Conservation (phyloP, 768 basidiomycete genomes). For the Trametes cinnabarina region DNA sequence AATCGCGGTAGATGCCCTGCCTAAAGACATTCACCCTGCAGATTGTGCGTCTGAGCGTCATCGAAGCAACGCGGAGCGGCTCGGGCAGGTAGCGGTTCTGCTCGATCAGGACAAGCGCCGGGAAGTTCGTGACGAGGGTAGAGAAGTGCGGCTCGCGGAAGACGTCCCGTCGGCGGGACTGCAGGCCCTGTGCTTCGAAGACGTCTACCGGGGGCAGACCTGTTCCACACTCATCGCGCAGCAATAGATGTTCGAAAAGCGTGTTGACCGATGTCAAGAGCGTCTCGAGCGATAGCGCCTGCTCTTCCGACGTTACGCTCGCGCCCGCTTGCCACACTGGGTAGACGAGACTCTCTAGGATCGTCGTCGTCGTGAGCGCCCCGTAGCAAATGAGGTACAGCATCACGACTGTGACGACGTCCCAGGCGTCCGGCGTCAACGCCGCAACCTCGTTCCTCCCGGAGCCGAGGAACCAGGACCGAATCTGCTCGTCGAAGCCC, state of each 20-base stretch:
- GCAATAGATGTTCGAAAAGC: conserved; percentile 58
- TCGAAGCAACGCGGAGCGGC: conserved; percentile 47
- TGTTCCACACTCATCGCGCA: conserved; percentile 47
- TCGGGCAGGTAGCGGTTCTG: conserved; percentile 52
- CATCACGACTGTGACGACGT: conserved; percentile 58
- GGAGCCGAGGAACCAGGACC: conserved; percentile 68
- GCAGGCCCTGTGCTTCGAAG: conserved; percentile 65
- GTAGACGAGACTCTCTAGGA: conserved; percentile 73
- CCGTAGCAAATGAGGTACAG: conserved; percentile 64
- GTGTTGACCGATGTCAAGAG: conserved; percentile 63
- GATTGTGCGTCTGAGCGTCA: conserved; percentile 52
- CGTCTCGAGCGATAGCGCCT: conserved; percentile 42
- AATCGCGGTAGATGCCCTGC: conserved; percentile 71
- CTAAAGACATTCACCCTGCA: conserved; percentile 70
- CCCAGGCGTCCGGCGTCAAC: conserved; percentile 64
- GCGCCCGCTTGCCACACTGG: conserved; percentile 71
- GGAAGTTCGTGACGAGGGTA: conserved; percentile 59
- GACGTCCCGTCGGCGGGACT: conserved; percentile 65
- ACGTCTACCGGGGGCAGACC: conserved; percentile 46
- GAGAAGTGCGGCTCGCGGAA: conserved; percentile 67
- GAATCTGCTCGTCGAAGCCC: conserved; percentile 68
- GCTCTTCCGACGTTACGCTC: conserved; percentile 34
- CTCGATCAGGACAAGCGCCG: conserved; percentile 70
- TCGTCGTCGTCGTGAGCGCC: conserved; percentile 68
- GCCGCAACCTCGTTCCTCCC: conserved; percentile 63